Evolutionary conservation across 2,329 filamentous ascomycete species (phyloP).

Genomic region (Leptographium wingfieldii): DNA sequence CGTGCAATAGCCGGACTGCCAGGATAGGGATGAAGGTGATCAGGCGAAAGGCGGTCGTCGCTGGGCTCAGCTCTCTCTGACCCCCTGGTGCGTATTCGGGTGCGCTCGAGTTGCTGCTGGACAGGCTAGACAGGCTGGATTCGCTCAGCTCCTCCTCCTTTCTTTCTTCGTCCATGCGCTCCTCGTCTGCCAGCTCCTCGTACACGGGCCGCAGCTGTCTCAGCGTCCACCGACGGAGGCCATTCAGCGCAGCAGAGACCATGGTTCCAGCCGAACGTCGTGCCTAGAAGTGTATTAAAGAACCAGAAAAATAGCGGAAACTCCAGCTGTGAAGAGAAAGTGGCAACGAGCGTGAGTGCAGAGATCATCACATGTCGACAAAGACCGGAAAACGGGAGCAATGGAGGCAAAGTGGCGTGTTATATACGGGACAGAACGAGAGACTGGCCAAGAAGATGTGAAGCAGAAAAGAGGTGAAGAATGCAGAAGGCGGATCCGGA

Average conservation of each 20-base stretch:
- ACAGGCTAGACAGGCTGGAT: neutral
- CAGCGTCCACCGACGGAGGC: neutral
- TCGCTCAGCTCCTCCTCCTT: neutral
- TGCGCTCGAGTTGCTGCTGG: neutral
- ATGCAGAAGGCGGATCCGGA: neutral
- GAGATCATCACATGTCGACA: neutral
- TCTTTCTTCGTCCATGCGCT: neutral
- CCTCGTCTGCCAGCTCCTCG: neutral
- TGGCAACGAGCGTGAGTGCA: neutral
- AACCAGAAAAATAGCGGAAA: neutral
- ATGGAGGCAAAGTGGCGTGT: too few species aligned
- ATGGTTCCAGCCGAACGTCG: neutral
- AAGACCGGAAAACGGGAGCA: neutral
- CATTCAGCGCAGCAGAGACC: neutral
- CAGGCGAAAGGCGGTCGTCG: neutral
- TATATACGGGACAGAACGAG: neutral
- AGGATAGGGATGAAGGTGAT: neutral
- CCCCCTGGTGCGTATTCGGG: neutral
- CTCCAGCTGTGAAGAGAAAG: neutral
- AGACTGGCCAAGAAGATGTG: neutral
- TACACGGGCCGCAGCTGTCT: neutral
- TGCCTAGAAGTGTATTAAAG: neutral
- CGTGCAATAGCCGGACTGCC: neutral
- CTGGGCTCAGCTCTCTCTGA: constrained; percentile 12
- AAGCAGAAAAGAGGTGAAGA: neutral